Percentiles rank a stretch among this genome's conserved stretches.
phyloP scores from a whole-genome alignment of 371 early-diverging fungal species.

The Mortierella sp. region DNA sequence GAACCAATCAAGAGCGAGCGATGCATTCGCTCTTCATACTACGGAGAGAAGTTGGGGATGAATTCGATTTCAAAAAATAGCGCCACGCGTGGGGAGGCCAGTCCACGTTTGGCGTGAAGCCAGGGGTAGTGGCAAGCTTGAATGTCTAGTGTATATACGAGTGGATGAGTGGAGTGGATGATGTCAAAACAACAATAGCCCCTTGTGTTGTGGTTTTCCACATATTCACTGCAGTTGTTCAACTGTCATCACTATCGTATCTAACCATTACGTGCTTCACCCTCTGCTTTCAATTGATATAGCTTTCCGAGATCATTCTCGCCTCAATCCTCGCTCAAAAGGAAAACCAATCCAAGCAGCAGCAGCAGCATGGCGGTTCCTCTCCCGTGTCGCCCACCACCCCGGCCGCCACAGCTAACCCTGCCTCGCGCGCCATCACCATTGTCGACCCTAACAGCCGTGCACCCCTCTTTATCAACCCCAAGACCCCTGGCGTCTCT shows the following conservation, averaged over 20 bases:
- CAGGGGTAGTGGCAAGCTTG: not conserved
- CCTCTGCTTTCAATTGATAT: not conserved
- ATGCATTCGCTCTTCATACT: too few relatives aligned
- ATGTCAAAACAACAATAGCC: not conserved
- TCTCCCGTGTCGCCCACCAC: conserved; percentile 25
- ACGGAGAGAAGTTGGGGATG: too few relatives aligned
- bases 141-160: not conserved
- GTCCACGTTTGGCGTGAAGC: not conserved
- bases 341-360: conserved; percentile 40
- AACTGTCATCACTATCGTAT: not conserved
- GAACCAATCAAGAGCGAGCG: not conserved
- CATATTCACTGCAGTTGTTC: not conserved
- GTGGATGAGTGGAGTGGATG: not conserved
- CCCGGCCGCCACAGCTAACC: conserved; percentile 8
- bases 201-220: not conserved
- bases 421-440: conserved; percentile 38
- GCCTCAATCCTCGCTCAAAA: conserved; percentile 51
- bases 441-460: conserved; percentile 49
- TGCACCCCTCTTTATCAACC: conserved; percentile 38
- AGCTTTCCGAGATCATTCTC: conserved; percentile 54
- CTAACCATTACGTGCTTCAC: not conserved
- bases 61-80: not conserved
- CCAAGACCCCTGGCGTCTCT: conserved; percentile 1
- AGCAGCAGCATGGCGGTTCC: conserved; percentile 17
- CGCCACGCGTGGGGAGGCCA: not conserved